Base-by-base conservation (phyloP, 2,329 filamentous ascomycete species). In the Xylaria sp. region DNA sequence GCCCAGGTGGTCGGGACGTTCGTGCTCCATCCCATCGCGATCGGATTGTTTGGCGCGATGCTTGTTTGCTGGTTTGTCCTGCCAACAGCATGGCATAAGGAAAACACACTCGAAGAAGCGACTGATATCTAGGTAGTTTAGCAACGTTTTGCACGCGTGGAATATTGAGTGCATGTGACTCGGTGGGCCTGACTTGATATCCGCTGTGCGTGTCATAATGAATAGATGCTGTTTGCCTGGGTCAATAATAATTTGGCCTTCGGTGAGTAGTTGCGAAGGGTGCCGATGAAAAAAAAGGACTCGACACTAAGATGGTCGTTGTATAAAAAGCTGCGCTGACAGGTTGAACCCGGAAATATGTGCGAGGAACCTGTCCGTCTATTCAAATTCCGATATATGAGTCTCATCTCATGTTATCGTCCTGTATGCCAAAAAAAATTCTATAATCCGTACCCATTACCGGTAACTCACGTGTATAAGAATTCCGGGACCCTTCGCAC, bases 31-130 rank as follows among this genome's bases (percentile, higher is more conserved):
- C 87, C 88, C 0, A 84, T 91, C 62, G 86, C 84, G 47, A 83
- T 91, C 65, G 82, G 75, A 0, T 69, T 90, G 59, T 90, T 88
- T 72, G 78, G 73, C 1, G 76, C 80, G 2, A 91, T 91, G 89
- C 54, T 86, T 51, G 70, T 78, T 1, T 87, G 83, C 63, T 91
- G 87, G 88, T 84, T 79, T 56, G 74, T 72, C 1, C 71, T 90
- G 63, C 87, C 88, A 0, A 75, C 70, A 10, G 70, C 77, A 80
- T 74, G 0, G 85, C 88, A 61, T 88, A 79, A 66, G 19, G 2
- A 10, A 50, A 2, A 16, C n/a, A 35, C 11, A 30, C 13, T 54
- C 13, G 39, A 2, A 1, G 1, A 11, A 13, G 23, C 23, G 23
- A 30, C 23, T 5, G 23, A 30, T 30, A 30, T 5, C 23, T 30